These are phyloP conservation scores for Phytomonas sp. DNA, from an alignment of 208 protist genomes.

Conservation along the genomic window DNA sequence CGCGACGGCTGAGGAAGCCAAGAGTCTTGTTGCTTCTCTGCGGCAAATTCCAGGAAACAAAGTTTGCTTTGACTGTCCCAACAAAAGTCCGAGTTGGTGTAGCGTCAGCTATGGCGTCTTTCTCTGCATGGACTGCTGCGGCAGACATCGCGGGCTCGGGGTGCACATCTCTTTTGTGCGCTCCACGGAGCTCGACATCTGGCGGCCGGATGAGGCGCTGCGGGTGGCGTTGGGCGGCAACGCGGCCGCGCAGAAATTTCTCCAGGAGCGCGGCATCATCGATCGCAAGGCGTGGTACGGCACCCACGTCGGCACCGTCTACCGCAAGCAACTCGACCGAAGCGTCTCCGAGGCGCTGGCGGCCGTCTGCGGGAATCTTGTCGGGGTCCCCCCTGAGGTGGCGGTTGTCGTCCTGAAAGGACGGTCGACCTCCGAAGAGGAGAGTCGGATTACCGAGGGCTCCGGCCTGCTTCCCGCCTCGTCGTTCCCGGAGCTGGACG, in stretches of 20 bases:
- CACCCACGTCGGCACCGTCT: slow-evolving; percentile 40
- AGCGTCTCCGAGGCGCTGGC: slow-evolving; percentile 21
- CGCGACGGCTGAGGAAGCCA: slow-evolving; percentile 62
- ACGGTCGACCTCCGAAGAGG: slow-evolving; percentile 1
- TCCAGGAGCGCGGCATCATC: slow-evolving; percentile 74
- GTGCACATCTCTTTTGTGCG: slow-evolving; percentile 96
- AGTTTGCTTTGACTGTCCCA: slow-evolving; percentile 94
- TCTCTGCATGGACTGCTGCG: slow-evolving; percentile 96
- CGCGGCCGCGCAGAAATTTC: slow-evolving; percentile 54
- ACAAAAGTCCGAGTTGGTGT: slow-evolving; percentile 95
- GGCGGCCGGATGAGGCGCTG: slow-evolving; percentile 73
- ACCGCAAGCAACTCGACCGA: slow-evolving; percentile 65
- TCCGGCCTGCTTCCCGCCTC: slow-evolving; percentile 4
- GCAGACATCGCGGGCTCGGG: slow-evolving; percentile 91
- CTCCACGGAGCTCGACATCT: slow-evolving; percentile 88
- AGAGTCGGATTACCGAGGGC: slow-evolving; percentile 3
- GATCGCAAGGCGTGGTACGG: slow-evolving; percentile 68
- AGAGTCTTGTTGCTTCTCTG: slow-evolving; percentile 49
- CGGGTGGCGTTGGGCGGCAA: slow-evolving; percentile 90
- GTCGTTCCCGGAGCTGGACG: slow-evolving; percentile 7
- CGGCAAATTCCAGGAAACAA: slow-evolving; percentile 75
- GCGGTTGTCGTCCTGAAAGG: not conserved
- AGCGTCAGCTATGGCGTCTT: slow-evolving; percentile 95
- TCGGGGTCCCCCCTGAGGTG: slow-evolving; percentile 4
- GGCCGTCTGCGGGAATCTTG: slow-evolving; percentile 1